Evolutionary conservation across 2,329 filamentous ascomycete species (phyloP).

Genomic region (Pyrenophora seminiperda): DNA sequence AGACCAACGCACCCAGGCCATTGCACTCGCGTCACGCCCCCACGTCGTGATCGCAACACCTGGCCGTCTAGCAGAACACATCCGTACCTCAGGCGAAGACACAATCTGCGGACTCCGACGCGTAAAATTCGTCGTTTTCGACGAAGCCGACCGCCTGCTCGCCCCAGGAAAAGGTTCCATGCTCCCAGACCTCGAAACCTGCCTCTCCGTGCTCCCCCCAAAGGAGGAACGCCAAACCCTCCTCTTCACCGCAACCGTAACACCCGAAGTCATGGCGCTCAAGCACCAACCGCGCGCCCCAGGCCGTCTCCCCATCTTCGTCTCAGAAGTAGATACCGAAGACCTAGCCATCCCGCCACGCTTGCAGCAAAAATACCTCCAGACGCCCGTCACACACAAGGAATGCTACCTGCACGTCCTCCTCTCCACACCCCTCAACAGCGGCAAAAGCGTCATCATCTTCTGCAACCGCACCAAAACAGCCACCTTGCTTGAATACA

Average conservation of each 20-base stretch:
- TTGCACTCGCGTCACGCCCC: slow-evolving; percentile 78
- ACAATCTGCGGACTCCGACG: slow-evolving; percentile 81
- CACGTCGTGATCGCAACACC: slow-evolving; percentile 96
- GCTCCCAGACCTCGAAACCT: slow-evolving; percentile 92
- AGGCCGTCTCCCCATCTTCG: slow-evolving; percentile 77
- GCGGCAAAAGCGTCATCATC: slow-evolving; percentile 79
- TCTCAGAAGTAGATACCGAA: slow-evolving; percentile 82
- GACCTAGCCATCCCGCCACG: slow-evolving; percentile 77
- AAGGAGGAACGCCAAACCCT: slow-evolving; percentile 84
- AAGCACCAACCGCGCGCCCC: slow-evolving; percentile 77
- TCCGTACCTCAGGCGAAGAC: slow-evolving; percentile 87
- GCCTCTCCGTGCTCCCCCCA: slow-evolving; percentile 79
- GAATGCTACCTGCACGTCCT: slow-evolving; percentile 94
- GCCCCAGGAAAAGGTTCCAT: slow-evolving; percentile 78
- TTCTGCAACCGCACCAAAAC: slow-evolving; percentile 94
- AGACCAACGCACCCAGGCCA: slow-evolving; percentile 90
- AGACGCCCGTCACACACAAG: slow-evolving; percentile 88
- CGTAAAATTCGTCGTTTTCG: slow-evolving; percentile 84
- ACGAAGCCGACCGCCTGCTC: slow-evolving; percentile 92
- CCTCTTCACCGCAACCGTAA: slow-evolving; percentile 95
- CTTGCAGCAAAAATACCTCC: slow-evolving; percentile 81
- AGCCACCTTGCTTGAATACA: slow-evolving; percentile 85
- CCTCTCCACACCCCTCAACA: slow-evolving; percentile 73
- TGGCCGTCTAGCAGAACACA: slow-evolving; percentile 87
- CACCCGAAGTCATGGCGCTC: slow-evolving; percentile 84